Percentiles rank a stretch among this genome's conserved stretches.
These are phyloP conservation scores for Penicillium vulpinum DNA, from an alignment of 2,329 filamentous ascomycete species.

Conservation along the genomic window DNA sequence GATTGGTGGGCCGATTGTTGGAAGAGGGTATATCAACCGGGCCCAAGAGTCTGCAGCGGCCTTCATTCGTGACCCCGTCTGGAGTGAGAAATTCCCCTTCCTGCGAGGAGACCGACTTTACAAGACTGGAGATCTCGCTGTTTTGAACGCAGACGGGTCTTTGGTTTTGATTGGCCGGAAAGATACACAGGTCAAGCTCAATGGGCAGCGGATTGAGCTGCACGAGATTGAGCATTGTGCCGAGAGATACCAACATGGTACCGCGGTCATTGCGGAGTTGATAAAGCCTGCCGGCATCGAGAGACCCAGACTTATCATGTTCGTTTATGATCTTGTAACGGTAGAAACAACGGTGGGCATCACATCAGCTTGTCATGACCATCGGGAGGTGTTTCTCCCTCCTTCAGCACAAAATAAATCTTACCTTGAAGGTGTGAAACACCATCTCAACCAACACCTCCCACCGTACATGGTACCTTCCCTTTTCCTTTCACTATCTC, in stretches of 20 bases:
- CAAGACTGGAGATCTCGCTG: conserved; percentile 38
- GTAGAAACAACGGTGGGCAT: neutral
- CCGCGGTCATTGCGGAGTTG: neutral
- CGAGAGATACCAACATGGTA: neutral
- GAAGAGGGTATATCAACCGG: conserved; percentile 7
- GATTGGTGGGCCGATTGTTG: conserved; percentile 7
- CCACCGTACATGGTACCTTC: neutral
- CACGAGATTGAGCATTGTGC: conserved; percentile 34
- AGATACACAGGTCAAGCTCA: conserved; percentile 38
- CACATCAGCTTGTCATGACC: neutral
- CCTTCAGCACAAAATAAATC: neutral
- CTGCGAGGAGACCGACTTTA: neutral
- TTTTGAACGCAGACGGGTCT: conserved; percentile 30
- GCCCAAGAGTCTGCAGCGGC: neutral
- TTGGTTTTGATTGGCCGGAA: conserved; percentile 35
- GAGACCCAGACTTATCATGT: neutral
- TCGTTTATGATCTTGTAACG: neutral
- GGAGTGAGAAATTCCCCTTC: neutral
- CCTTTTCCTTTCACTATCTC: neutral
- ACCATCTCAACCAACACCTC: neutral
- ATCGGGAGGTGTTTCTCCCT: neutral
- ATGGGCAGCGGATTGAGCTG: conserved; percentile 38
- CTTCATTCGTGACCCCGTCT: neutral
- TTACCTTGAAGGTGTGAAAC: neutral
- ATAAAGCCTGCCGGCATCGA: neutral